These are phyloP conservation scores for Daldinia eschscholtzii DNA, from an alignment of 2,329 filamentous ascomycete species.

Conservation along the genomic window DNA sequence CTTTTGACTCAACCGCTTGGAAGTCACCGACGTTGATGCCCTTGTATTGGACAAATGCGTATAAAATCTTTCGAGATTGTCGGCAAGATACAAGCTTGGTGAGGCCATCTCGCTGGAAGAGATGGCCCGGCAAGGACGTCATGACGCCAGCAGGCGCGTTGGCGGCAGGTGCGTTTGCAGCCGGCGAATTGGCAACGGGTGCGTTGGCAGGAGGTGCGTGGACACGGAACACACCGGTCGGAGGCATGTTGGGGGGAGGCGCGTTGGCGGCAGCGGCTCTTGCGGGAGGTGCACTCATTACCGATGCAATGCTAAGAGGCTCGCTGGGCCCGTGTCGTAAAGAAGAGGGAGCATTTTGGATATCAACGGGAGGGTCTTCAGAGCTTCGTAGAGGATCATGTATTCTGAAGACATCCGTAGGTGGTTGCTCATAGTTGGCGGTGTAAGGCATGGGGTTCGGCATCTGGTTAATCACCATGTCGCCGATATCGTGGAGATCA, in stretches of 20 bases:
- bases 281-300: too few species aligned
- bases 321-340: too few species aligned
- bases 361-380: too few species aligned
- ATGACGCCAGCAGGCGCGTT: not conserved
- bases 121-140: not conserved
- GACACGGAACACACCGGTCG: too few species aligned
- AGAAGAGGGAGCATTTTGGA: too few species aligned
- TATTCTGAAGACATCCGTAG: not conserved
- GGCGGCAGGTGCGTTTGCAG: not conserved
- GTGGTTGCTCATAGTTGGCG: not conserved
- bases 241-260: too few species aligned
- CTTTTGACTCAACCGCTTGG: too few species aligned
- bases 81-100: not conserved
- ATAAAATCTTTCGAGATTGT: not conserved
- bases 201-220: not conserved
- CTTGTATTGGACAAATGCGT: not conserved
- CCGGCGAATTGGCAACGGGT: not conserved
- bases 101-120: not conserved
- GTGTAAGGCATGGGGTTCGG: not conserved
- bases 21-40: not conserved
- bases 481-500: not conserved
- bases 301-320: too few species aligned
- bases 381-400: not conserved
- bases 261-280: too few species aligned
- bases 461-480: not conserved